Percentiles rank a stretch among this genome's conserved stretches.
These are phyloP conservation scores for Mycena epipterygia DNA, from an alignment of 768 basidiomycete species.

Conservation along the genomic window DNA sequence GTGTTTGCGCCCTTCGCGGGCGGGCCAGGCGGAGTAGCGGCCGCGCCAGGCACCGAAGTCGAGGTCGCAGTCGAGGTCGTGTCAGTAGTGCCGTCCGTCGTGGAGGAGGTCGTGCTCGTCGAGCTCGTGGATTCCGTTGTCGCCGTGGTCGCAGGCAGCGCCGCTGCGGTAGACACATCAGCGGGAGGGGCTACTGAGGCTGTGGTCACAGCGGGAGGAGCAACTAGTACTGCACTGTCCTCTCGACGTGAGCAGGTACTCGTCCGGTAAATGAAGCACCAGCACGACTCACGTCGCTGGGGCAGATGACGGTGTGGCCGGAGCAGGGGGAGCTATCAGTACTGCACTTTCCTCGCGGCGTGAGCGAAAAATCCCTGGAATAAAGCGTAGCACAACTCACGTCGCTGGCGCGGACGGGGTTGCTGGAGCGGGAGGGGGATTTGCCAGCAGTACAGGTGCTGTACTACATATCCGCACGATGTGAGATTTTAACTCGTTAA, in stretches of 20 bases:
- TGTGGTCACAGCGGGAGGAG: slow-evolving; percentile 16
- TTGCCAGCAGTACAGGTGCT: neutral
- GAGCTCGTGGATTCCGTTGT: slow-evolving; percentile 17
- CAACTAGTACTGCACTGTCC: slow-evolving; percentile 9
- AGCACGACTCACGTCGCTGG: neutral
- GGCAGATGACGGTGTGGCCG: neutral
- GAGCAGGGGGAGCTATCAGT: neutral
- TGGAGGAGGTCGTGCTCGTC: slow-evolving; percentile 2
- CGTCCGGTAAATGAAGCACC: slow-evolving; percentile 7
- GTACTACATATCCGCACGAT: slow-evolving; percentile 11
- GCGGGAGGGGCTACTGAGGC: slow-evolving; percentile 11
- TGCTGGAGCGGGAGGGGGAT: neutral
- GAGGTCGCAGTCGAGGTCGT: slow-evolving; percentile 13
- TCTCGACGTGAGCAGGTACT: slow-evolving; percentile 10
- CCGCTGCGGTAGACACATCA: slow-evolving; percentile 7
- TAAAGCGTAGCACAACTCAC: neutral
- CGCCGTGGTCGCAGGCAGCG: slow-evolving; percentile 14
- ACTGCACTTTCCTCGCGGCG: neutral
- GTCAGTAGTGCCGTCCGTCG: slow-evolving; percentile 5
- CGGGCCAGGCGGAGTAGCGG: neutral
- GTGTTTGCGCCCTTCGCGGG: neutral
- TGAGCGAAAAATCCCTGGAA: neutral
- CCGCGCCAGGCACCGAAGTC: slow-evolving; percentile 12
- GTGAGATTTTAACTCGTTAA: slow-evolving; percentile 8
- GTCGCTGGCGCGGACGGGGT: neutral